Base-by-base conservation (phyloP, 1,284 basidiomycete genomes). In the Marasmius tenuissimus region DNA sequence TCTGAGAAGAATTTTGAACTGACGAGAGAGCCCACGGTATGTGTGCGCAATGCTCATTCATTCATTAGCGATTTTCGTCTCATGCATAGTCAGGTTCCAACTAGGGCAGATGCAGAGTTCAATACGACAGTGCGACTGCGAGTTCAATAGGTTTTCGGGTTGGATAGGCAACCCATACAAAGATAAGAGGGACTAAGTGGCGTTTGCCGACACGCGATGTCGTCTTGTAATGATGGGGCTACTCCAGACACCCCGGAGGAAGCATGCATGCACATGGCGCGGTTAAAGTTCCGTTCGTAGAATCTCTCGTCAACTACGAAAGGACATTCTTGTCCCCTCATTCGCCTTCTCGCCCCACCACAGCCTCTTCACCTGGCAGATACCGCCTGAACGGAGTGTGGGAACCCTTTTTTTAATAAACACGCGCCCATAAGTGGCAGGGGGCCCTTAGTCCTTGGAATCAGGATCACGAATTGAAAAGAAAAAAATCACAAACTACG, bases 401-500 rank as follows among this genome's bases (percentile, higher is more conserved):
- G 27, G 27, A 27, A 27, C 27, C 4, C 27, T 27, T 27, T 27
- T 12, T 47, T 47, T 47, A 47, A 78, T 70, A 72, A 75, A 73
- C 69, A 71, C 72, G 71, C 75, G 73, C 73, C 72, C 73, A 73
- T 75, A 75, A 76, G 73, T 74, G 73, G 63, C 67, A 69, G 70
- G 72, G 67, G 72, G 70, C 72, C 70, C 37, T 10, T 16, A 34
- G 34, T 33, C 34, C 34, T 52, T 33, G 50, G 22, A 34, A 34
- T 16, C 22, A 34, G 34, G 16, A 52, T 27, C 27, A 51, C 50
- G 37, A 54, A 37, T 54, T 54, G n/a, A 47, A 20, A 47, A 47
- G 45, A 42, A 42, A 42, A 12, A 42, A 42, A 42, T n/a, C 40
- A 42, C 40, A n/a, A 47, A 47, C 45, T 8, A n/a, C 45, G 45